Base-by-base conservation (phyloP, 306 rosid genomes). In the Dryas octopetala region DNA sequence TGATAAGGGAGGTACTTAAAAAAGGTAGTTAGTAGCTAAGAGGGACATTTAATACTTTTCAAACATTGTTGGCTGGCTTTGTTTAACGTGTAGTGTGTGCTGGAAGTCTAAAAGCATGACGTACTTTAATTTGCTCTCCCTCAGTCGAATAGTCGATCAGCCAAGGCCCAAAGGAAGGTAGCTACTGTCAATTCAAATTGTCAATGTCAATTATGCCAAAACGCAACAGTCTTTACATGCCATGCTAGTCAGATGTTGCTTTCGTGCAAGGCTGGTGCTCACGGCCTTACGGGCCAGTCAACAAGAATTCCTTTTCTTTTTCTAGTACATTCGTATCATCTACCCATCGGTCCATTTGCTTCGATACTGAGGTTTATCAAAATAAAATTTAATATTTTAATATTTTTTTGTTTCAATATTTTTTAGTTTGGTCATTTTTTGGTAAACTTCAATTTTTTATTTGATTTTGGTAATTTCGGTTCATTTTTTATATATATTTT, bases 61-160 rank as follows among this genome's bases (percentile, higher is more conserved):
- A 53, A 70, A 53, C 9, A 70, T 70, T 70, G 17, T 40, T 6
- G 64, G 64, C 75, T 19, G n/a, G 64, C 50, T 32, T 54, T 40
- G 9, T 17, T 51, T 38, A 1, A 46, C 4, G 23, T 9, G 23
- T 49, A 12, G 49, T 13, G 50, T 16, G 38, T 40, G 63, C 0
- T 28, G 64, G 45, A 28, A 32, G 66, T 61, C 45, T 32, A 28
- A 15, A 55, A n/a, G 17, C 61, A 58, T 58, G 63, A 58, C 62
- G 62, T 40, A 19, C 60, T 5, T 9, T 58, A 9, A 59, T 26
- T 59, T 59, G 41, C 58, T 53, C 23, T 0, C 23, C 12, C 61
- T 3, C 28, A 55, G 60, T 4, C n/a, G n/a, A n/a, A n/a, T n/a
- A n/a, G n/a, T n/a, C 5, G 16, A 26, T 10, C 2, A 32, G 15